Base-by-base conservation (phyloP, 495 filamentous ascomycete genomes). In the Podospora appendiculata region DNA sequence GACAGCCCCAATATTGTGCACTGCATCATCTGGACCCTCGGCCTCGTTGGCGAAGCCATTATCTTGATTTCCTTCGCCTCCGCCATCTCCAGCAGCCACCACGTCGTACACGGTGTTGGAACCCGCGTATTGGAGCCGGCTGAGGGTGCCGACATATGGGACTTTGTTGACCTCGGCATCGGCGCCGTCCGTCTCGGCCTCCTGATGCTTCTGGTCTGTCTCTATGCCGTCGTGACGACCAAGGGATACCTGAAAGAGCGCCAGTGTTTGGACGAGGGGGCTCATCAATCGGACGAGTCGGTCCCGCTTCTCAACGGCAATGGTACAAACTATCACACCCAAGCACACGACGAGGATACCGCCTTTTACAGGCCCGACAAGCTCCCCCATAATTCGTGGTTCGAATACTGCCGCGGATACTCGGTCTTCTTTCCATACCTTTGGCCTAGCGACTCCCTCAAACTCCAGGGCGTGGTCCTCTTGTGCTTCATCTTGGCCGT, bases 361-460 rank as follows among this genome's bases (percentile, higher is more conserved):
- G 78, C 73, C 6, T 79, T 79, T 55, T 79, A 81, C 59, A 63
- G 77, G 38, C 76, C 74, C 12, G 70, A 75, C 17, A 74, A 72
- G 48, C 64, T 67, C 12, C 68, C 67, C 0, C 65, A 63, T 48
- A 69, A 69, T 54, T 69, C 67, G 8, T 70, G 62, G 62, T 51
- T 54, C 49, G 91, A 95, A 64, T 96, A 96, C 62, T 67, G 92
- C 39, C 81, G 81, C 49, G 85, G 87, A 14, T 95, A 92, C 65
- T 82, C 79, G 12, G 71, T 93, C 16, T 90, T 95, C 68, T 89
- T 93, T 62, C 89, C 88, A 0, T 95, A 93, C 61, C 79, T 95
- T 42, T 95, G 90, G 90, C 90, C 88, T 12, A 83, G 79, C 41
- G 90, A 90, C 59, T 79, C 86, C 36, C 67, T 74, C 33, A 69